Base-by-base conservation (phyloP, 345 rosid genomes). In the Pugionium dolabratum region DNA sequence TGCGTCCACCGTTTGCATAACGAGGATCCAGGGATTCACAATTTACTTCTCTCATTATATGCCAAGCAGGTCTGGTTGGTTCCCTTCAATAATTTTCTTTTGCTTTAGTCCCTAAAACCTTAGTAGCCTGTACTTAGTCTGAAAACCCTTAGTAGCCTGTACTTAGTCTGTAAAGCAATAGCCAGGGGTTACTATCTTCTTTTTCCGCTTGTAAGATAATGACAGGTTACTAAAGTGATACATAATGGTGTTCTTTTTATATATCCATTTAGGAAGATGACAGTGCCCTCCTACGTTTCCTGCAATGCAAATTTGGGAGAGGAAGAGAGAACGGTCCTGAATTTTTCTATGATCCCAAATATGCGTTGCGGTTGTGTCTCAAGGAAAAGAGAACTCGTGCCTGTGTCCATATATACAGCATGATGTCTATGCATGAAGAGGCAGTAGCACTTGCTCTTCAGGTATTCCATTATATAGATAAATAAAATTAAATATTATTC, bases 381-480 rank as follows among this genome's bases (percentile, higher is more conserved):
- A 94, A 90, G 79, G 93, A 85, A 81, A 94, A 81, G 80, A 80
- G 97, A 79, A 85, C 83, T 85, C 96, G 96, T 56, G 97, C 99
- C 49, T 94, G 99, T 66, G 89, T 94, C 64, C 97, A 88, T 76
- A 88, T 90, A 81, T 94, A 94, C 74, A 85, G 97, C 80, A 90
- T 94, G 99, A 94, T 94, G 99, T 83, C 91, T 71, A 94, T 90
- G 97, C 93, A 90, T 70, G 99, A 94, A 85, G 99, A 94, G 79
- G 99, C 99, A 54, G 97, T 90, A 83, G 97, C 95, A 58, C 95
- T 94, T 72, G 97, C 99, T 79, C 79, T 94, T 64, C 95, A 90
- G 99, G 99, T 94, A 51, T 58, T 57, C n/a, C 26, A 7, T 53
- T 30, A 8, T n/a, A 32, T 26, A 7, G 43, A 18, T 18, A 18